These are phyloP conservation scores for Gamarada debralockiae DNA, from an alignment of 495 filamentous ascomycete genomes.

Conservation along the genomic window DNA sequence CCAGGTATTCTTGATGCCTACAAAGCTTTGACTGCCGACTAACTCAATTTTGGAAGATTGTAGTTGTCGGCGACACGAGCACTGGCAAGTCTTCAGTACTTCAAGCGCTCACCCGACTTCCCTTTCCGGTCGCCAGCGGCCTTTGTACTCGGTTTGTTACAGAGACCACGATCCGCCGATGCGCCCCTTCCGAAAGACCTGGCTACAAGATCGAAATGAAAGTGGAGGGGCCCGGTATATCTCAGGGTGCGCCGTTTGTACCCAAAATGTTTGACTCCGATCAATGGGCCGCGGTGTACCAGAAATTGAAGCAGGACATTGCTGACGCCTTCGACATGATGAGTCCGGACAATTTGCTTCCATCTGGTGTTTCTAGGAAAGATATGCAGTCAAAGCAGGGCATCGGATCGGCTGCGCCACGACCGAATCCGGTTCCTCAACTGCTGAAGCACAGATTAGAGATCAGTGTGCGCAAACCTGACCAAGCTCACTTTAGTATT, in stretches of 20 bases:
- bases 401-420: neutral
- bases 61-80: conserved; percentile 56
- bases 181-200: conserved; percentile 9
- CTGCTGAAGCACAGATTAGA: conserved; percentile 13
- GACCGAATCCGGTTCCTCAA: conserved; percentile 5
- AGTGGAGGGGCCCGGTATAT: conserved; percentile 1
- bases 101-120: conserved; percentile 46
- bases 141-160: conserved; percentile 58
- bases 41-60: too few species aligned
- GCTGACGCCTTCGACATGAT: conserved; percentile 27
- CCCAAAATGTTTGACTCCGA: conserved; percentile 29
- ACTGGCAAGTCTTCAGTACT: conserved; percentile 52
- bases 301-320: conserved; percentile 28
- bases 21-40: too few species aligned
- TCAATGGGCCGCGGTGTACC: conserved; percentile 21
- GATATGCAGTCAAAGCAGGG: neutral
- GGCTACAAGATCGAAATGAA: conserved; percentile 27
- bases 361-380: conserved; percentile 13
- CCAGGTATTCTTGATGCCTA: too few species aligned
- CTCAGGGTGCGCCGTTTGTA: conserved; percentile 18
- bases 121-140: conserved; percentile 44
- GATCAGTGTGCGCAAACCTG: conserved; percentile 3
- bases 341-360: conserved; percentile 34
- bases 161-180: conserved; percentile 47
- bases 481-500: conserved; percentile 7